phyloP scores from a whole-genome alignment of 2,329 filamentous ascomycete genomes.

The Trichoderma cornu-damae region DNA sequence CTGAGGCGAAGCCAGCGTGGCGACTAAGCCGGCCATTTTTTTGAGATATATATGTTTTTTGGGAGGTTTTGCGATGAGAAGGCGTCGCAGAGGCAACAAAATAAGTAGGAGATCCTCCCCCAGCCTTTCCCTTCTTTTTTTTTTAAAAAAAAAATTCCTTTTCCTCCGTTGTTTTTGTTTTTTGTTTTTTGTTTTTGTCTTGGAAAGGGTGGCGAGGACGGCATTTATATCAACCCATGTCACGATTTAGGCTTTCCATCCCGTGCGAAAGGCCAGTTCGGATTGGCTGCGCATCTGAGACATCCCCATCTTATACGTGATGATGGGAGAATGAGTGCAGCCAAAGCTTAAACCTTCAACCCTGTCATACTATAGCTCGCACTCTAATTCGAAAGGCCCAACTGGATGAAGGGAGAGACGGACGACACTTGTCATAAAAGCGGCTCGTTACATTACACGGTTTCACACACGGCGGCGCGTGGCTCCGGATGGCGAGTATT shows the following conservation, averaged over 20 bases:
- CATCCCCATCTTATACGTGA: background rate
- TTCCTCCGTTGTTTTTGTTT: no score
- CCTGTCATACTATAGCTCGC: conserved; percentile 6
- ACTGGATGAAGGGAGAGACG: background rate
- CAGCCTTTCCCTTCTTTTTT: no score
- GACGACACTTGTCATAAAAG: background rate
- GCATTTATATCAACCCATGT: background rate
- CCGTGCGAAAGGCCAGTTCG: background rate
- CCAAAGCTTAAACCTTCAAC: background rate
- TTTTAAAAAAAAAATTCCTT: no score
- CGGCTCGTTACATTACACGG: background rate
- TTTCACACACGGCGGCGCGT: background rate
- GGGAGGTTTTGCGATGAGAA: background rate
- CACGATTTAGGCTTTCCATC: background rate
- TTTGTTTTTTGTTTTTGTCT: no score
- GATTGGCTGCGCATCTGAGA: background rate
- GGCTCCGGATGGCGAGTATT: background rate
- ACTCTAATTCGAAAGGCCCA: background rate
- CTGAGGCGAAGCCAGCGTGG: conserved; percentile 12
- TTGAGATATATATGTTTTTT: no score
- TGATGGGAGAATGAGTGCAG: background rate
- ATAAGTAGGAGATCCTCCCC: background rate
- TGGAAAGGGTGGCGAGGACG: background rate
- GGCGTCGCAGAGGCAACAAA: background rate
- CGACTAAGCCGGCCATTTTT: conserved; percentile 11